Evolutionary conservation across 768 basidiomycete species (phyloP), one percentile per base, ranked within the genome.

Genomic region (Coprinopsis cinerea): DNA sequence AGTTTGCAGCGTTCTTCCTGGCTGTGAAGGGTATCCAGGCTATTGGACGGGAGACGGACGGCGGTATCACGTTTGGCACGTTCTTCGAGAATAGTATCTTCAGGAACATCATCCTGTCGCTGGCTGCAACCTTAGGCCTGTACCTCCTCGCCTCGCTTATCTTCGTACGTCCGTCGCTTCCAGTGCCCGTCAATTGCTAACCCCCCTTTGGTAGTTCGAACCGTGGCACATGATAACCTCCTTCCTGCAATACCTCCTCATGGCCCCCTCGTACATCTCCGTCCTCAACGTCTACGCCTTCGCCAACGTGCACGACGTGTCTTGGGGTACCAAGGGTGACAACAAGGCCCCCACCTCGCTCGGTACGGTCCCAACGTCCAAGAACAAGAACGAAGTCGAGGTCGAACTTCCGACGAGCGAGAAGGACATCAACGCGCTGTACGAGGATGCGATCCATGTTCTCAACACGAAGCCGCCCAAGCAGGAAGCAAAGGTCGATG

Each of bases 151-250:
- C 94, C 0, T 89, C 85, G 2, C 56, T 98, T 9, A 76, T 94
- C 42, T 92, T 92, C 68, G 89, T 93, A 61, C 60, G 92, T 79
- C 7, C 26, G 53, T n/a, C 27, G 32, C 26, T 30, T 53, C 37
- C 20, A 32, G 9, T 28, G 24, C 35, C 13, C 32, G 4, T 37
- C 46, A 5, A n/a, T 17, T 41, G 46, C 49, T 26, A 41, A 15
- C 6, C 43, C 13, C 14, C n/a, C 22, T n/a, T 39, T 46, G 14
- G 34, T 52, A 95, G 83, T 83, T 96, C 57, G 93, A 98, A 57
- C 95, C 95, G 1, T 96, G 93, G 92, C 96, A 99, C 64, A 89
- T 99, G 92, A 75, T 99, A 59, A 97, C 96, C 0, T 91, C 88
- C 4, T 94, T 98, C 68, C 23, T 93, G n/a, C 95, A 93, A 63